Conservation (phyloP, 2,329 filamentous ascomycete genomes). For the Rhinocladiella mackenziei region DNA sequence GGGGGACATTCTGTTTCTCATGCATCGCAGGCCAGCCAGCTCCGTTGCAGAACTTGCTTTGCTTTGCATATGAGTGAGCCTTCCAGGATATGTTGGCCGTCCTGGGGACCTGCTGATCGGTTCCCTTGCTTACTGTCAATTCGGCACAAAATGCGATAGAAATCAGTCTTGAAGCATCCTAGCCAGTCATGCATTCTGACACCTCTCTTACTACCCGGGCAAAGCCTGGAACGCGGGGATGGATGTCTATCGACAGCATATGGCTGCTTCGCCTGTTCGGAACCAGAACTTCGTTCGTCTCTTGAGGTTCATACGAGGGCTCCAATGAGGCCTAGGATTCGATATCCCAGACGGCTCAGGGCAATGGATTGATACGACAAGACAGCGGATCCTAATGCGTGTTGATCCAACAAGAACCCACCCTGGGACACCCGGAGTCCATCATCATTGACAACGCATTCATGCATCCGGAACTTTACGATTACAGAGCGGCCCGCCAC, state of each 20-base stretch:
- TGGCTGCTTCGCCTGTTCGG: background rate
- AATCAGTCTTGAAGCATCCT: background rate
- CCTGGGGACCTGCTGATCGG: too few species aligned
- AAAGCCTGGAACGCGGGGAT: too few species aligned
- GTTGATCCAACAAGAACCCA: conserved; percentile 9
- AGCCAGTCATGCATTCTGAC: too few species aligned
- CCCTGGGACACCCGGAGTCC: conserved; percentile 5
- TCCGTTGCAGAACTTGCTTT: conserved; percentile 5
- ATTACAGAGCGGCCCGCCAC: conserved; percentile 12
- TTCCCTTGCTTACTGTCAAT: too few species aligned
- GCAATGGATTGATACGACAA: background rate
- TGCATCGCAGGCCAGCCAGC: conserved; percentile 4
- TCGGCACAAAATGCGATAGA: too few species aligned
- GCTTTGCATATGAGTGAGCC: conserved; percentile 3
- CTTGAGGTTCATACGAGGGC: background rate
- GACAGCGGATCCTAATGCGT: background rate
- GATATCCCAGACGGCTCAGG: background rate
- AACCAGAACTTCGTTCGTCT: background rate
- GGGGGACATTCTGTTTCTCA: conserved; percentile 2
- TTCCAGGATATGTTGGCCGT: background rate
- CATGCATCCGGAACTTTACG: conserved; percentile 17
- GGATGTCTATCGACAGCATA: background rate
- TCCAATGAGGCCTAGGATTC: too few species aligned
- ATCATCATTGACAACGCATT: conserved; percentile 20
- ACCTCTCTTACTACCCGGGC: too few species aligned